Base-by-base conservation (phyloP, 768 basidiomycete species). In the Russula emetica region DNA sequence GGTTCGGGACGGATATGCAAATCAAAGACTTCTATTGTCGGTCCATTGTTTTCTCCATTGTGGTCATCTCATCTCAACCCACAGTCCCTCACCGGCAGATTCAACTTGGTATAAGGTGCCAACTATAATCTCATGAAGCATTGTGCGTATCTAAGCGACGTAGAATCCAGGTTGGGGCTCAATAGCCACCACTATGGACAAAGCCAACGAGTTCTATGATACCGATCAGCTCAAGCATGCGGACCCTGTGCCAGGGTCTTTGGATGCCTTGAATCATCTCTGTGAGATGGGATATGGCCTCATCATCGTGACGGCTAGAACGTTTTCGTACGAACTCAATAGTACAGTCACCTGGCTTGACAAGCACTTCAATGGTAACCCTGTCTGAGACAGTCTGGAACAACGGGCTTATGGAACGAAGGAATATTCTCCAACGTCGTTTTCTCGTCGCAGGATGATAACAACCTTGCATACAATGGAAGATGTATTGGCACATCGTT, bases 131-230 rank as follows among this genome's bases (percentile, higher is more conserved):
- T 9, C 32, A 42, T 55, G 32, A 38, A 30, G 2, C 32, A 1
- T 60, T 53, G 18, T 18, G 44, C 45, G 42, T 13, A 60, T 45
- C 50, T 44, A n/a, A 56, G 42, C 40, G 54, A 44, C 22, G 52
- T 28, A 63, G 62, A 66, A 61, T 44, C 67, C 67, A 55, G 67
- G 67, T 6, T 67, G 67, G 67, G 67, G 67, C 16, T 59, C 63
- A 5, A 60, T 65, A 34, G 38, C 63, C 26, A 42, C 57, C 10
- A 68, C 66, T 11, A 22, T 36, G 50, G 51, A 44, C 24, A 68
- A 68, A 44, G 51, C 63, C 58, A 51, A 58, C 20, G 59, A 58
- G 11, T 63, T 68, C 53, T 67, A 68, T 26, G 57, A 53, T 50
- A 60, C 58, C n/a, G 64, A 68, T 20, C 54, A 68, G 10, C 61